Evolutionary conservation across 2,329 filamentous ascomycete species (phyloP), one percentile per base, ranked within the genome.

Genomic region (Fusarium nurragi): DNA sequence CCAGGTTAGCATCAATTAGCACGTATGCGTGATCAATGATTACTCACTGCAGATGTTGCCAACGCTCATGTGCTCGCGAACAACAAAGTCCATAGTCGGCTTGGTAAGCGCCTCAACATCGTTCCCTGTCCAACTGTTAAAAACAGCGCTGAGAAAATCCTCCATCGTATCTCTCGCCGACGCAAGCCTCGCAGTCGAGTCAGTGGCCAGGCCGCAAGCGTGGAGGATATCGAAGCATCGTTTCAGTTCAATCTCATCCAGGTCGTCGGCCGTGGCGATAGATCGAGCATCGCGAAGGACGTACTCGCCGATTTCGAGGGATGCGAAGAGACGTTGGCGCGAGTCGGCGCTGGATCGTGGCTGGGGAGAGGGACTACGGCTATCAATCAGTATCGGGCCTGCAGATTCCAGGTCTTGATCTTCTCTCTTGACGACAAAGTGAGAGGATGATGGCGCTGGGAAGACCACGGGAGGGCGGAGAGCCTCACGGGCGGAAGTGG

Each of bases 171-270:
- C 63, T 12, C 67, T 62, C 0, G 75, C 76, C 25, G 65, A 66
- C 1, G 50, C 37, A 18, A 74, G 46, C 1, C 64, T 71, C 4
- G 72, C 66, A 5, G 49, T 50, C 1, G 46, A 34, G 4, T 75
- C 67, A 2, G 73, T 76, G 6, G 75, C 73, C 0, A 45, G 23
- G 0, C 73, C 71, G 12, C 75, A 77, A 0, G 73, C 75, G 23
- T 76, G 73, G 5, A 77, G 63, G 19, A 77, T 73, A 25, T 76
- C 73, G 19, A 76, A 77, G 34, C 70, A 75, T 36, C 64, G 63
- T n/a, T 68, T 67, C 19, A 77, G 50, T 39, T 77, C 67, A 0
- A 52, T n/a, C 8, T 72, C 65, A 7, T 66, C 72, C 13, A 77
- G 67, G 25, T 72, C 64, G 19, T 75, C 68, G 11, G 72, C 63